phyloP scores from a whole-genome alignment of 2,329 filamentous ascomycete species.

The Stachybotrys elegans region DNA sequence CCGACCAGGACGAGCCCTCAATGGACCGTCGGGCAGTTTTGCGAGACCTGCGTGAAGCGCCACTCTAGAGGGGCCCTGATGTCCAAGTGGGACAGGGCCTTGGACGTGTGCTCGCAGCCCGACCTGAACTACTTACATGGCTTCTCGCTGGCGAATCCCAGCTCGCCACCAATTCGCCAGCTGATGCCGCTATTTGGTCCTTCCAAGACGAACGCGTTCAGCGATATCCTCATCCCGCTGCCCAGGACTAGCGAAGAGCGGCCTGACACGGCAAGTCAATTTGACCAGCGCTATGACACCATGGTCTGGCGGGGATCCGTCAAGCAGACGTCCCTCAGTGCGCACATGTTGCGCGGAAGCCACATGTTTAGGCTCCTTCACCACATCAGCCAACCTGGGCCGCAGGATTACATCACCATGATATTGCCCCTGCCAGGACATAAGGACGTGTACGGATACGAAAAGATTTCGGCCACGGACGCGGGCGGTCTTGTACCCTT shows the following conservation, averaged over 20 bases:
- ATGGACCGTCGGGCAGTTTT: conserved; percentile 62
- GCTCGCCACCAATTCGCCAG: conserved; percentile 55
- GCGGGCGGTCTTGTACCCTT: conserved; percentile 50
- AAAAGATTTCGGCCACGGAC: conserved; percentile 44
- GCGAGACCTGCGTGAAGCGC: conserved; percentile 54
- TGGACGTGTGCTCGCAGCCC: conserved; percentile 70
- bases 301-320: conserved; percentile 74
- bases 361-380: conserved; percentile 69
- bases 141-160: conserved; percentile 62
- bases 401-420: conserved; percentile 43
- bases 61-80: conserved; percentile 67
- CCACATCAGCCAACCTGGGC: conserved; percentile 55
- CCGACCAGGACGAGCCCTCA: conserved; percentile 51
- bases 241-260: conserved; percentile 35
- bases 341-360: conserved; percentile 59
- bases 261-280: conserved; percentile 39
- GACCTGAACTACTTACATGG: conserved; percentile 71
- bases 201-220: conserved; percentile 66
- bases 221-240: conserved; percentile 71
- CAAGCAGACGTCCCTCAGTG: conserved; percentile 45
- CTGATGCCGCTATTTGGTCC: conserved; percentile 73
- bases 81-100: conserved; percentile 57
- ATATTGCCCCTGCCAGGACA: conserved; percentile 43
- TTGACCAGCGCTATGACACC: conserved; percentile 56
- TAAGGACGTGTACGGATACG: conserved; percentile 45